phyloP scores from a whole-genome alignment of 1,284 basidiomycete species.

The Ustilago shanxiensis region DNA sequence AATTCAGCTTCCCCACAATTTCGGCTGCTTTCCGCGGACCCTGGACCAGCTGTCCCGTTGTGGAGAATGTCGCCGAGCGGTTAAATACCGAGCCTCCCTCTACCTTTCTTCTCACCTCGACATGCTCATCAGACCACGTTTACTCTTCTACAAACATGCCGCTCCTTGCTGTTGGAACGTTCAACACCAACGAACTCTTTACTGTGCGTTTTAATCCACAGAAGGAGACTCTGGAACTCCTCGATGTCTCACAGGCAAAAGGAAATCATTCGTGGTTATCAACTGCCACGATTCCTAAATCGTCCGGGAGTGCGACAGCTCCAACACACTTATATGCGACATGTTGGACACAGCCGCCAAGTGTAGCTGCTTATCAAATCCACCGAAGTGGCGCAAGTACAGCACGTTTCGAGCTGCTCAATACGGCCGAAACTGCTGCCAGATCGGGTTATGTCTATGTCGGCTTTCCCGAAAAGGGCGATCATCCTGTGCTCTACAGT shows the following conservation, averaged over 20 bases:
- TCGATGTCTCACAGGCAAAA: conserved; percentile 37
- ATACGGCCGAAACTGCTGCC: conserved; percentile 50
- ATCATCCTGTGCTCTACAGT: conserved; percentile 69
- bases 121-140: background rate
- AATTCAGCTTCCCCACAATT: background rate
- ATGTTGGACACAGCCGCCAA: conserved; percentile 53
- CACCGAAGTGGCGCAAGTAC: conserved; percentile 6
- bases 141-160: conserved; percentile 17
- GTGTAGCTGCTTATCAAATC: conserved; percentile 53
- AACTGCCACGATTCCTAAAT: conserved; percentile 26
- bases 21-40: conserved; percentile 30
- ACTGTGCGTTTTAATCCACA: conserved; percentile 39
- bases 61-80: conserved; percentile 9
- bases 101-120: background rate
- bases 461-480: conserved; percentile 25
- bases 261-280: conserved; percentile 60
- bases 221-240: conserved; percentile 35
- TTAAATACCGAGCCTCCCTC: conserved; percentile 11
- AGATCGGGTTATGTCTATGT: conserved; percentile 55
- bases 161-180: conserved; percentile 49
- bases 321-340: conserved; percentile 52
- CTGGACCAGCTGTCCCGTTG: conserved; percentile 18
- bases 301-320: background rate
- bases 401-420: conserved; percentile 39
- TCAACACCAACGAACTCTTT: conserved; percentile 58